A percentile compares a stretch with the other conserved stretches of the same genome.
Evolutionary conservation across 345 rosid species (phyloP).

Genomic region (Lumnitzera littorea): DNA sequence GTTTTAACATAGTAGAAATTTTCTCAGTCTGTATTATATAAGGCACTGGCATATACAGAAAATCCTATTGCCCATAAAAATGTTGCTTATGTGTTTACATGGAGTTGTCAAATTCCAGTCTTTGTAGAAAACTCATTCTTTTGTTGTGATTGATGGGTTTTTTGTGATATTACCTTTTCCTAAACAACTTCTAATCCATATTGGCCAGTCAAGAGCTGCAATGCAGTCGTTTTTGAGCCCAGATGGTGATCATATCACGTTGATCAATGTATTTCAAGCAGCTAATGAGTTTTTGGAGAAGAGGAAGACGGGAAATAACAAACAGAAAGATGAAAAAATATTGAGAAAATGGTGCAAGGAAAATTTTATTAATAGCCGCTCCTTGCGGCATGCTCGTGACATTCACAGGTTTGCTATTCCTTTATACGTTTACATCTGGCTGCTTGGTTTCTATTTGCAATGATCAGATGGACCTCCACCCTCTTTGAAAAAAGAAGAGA

Average conservation of each 20-base stretch:
- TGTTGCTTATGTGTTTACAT: too few species aligned
- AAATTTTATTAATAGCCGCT: conserved; percentile 65
- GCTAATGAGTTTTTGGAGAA: conserved; percentile 60
- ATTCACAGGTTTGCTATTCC: conserved; percentile 45
- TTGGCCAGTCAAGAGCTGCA: conserved; percentile 60
- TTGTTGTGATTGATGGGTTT: too few species aligned
- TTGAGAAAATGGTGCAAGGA: conserved; percentile 87
- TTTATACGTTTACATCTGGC: conserved; percentile 1
- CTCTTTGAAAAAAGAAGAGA: too few species aligned
- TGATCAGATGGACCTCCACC: background rate
- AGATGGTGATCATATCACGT: conserved; percentile 87
- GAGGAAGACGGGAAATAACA: conserved; percentile 29
- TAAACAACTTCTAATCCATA: conserved; percentile 2
- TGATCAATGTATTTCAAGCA: conserved; percentile 73
- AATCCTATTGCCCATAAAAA: too few species aligned
- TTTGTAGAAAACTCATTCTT: too few species aligned
- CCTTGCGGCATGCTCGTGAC: conserved; percentile 80
- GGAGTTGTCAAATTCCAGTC: too few species aligned
- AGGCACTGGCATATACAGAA: too few species aligned
- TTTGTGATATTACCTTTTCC: too few species aligned
- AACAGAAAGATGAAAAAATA: conserved; percentile 44
- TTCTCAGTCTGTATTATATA: too few species aligned
- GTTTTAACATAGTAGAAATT: too few species aligned
- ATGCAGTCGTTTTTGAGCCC: conserved; percentile 74
- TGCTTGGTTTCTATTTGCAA: background rate